phyloP scores from a whole-genome alignment of 139 green algal genomes.

The Micromonas commoda region DNA sequence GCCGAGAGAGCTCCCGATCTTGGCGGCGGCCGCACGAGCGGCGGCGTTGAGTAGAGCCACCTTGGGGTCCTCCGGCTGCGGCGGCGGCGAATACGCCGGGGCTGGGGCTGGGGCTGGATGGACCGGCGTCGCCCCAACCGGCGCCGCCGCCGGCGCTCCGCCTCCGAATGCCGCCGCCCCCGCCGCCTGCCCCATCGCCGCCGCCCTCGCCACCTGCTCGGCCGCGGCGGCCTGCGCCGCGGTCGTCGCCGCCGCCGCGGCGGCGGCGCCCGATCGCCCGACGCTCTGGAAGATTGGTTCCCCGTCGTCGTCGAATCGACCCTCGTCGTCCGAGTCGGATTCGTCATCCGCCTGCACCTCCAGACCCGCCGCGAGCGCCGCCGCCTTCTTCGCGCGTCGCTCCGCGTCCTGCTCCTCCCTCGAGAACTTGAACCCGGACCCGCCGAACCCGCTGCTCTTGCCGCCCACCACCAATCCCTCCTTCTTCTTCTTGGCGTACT shows the following conservation, averaged over 20 bases:
- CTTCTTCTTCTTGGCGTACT: slow-evolving; percentile 78
- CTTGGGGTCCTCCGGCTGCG: no score
- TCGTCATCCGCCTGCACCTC: slow-evolving; percentile 25
- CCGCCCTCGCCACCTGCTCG: no score
- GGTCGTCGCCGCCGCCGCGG: not conserved
- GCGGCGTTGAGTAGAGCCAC: no score
- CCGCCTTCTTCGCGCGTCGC: slow-evolving; percentile 45
- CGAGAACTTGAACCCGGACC: slow-evolving; percentile 93
- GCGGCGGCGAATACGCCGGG: no score
- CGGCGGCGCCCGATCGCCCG: not conserved
- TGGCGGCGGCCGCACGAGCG: no score
- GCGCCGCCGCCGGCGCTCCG: no score
- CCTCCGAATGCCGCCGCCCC: no score
- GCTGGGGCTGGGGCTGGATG: no score
- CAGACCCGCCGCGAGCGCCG: slow-evolving; percentile 41
- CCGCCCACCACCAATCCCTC: slow-evolving; percentile 43
- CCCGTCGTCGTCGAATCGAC: slow-evolving; percentile 20
- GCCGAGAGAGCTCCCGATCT: no score
- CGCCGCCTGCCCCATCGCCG: no score
- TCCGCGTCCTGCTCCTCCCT: slow-evolving; percentile 67
- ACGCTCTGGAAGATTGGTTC: not conserved
- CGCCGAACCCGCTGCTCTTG: slow-evolving; percentile 82
- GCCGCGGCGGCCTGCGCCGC: not conserved
- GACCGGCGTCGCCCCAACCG: no score
- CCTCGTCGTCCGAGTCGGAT: slow-evolving; percentile 46